Evolutionary conservation across 2,329 filamentous ascomycete genomes (phyloP), one percentile per base, ranked within the genome.

Genomic region (Beauveria asiatica): DNA sequence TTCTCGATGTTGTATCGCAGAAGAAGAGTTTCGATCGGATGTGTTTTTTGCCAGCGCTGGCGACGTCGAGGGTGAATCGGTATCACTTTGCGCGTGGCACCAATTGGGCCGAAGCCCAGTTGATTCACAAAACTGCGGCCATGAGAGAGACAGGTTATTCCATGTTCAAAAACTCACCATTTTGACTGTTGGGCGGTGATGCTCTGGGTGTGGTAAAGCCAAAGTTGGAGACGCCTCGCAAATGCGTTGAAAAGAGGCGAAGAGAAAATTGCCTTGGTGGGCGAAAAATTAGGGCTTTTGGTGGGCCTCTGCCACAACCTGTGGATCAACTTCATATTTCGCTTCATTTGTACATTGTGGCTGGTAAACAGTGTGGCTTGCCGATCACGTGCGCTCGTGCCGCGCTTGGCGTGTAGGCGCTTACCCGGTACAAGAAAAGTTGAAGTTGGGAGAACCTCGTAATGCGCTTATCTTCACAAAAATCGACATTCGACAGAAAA

Each of bases 101-200:
- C 72, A 72, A 72, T 68, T 70, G 67, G 66, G 66, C 69, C 61
- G 60, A 65, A 63, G 66, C 69, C 65, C 69, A 70, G 66, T 70
- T 70, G 69, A 72, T 66, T 71, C 68, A 68, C 67, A 70, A 66
- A 68, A 70, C 67, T 73, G 68, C 72, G 71, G 73, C 73, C 69
- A 69, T 74, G 66, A 73, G 71, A 74, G 71, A 70, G 65, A 70
- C 66, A 65, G 64, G 62, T 65, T 67, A 60, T 61, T 44, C 41
- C 68, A 68, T 65, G 60, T 62, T 41, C 46, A 57, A 17, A 41
- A 39, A 75, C 74, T 76, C 70, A 76, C 74, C 74, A 76, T 76
- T 67, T 75, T 76, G 72, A 68, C 72, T 58, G 64, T 67, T 70
- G 67, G 68, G 69, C 70, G 67, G 61, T 62, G 70, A 63, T 74